Evolutionary conservation across 108 stramenopile genomes (phyloP), one percentile per base, ranked within the genome.

Genomic region (Skeletonema marinoi): DNA sequence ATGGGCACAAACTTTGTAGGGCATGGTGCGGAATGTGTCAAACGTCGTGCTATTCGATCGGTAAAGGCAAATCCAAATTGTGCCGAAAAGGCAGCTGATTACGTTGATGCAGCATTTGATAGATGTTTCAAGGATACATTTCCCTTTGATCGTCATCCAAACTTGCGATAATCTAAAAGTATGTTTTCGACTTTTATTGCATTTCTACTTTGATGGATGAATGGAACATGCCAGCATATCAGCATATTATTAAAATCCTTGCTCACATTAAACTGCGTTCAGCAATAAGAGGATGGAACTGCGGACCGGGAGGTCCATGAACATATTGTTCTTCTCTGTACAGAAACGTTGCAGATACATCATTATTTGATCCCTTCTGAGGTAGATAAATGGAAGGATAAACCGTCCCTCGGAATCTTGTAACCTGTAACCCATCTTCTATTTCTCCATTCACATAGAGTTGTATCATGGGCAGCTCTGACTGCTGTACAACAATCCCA

Each of bases 141-240:
- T 80, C 94, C 94, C 12, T 95, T 95, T 81, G 91, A 92, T 70
- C 85, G 94, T 25, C 94, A 95, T 71, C 94, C 94, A 35, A 95
- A 93, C 65, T 78, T 90, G 71, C 61, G 86, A 69, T 92, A 61
- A 58, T 56, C 54, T 56, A 56, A 25, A 56, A 10, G 21, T 10
- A 17, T 51, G 7, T 25, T 25, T 29, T 21, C 10, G 11, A 56
- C 2, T 56, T 6, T 1, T 25, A 6, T 29, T 10, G 19, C 25
- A 25, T 56, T 29, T 56, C 6, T 7, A 39, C 38, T 39, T 39
- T 7, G 8, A 39, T 39, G 8, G 6, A 39, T 39, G 38, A 39
- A 6, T 35, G 33, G 33, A 35, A 35, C 33, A 35, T 1, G 6
- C 33, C 33, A 35, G 6, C 4, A 35, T 35, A 35, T 4, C 33